These are phyloP conservation scores for Fusarium vanettenii DNA, from an alignment of 2,329 filamentous ascomycete genomes.

Conservation along the genomic window DNA sequence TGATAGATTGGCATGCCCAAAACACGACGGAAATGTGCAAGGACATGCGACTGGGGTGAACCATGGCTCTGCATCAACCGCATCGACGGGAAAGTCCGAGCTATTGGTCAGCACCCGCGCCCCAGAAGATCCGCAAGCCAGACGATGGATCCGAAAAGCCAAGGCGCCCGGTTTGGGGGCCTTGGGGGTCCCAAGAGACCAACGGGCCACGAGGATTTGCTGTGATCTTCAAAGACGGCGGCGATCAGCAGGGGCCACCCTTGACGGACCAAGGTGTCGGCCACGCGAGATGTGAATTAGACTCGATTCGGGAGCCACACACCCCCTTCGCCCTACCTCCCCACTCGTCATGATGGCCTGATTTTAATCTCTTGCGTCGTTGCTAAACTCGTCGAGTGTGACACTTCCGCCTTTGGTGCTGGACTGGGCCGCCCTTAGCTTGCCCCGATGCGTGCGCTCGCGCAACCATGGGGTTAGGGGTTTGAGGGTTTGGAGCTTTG, in stretches of 20 bases:
- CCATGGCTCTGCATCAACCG: constrained; percentile 32
- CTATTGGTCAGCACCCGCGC: constrained; percentile 24
- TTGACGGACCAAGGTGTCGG: constrained; percentile 35
- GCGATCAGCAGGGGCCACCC: constrained; percentile 45
- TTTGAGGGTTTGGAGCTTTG: constrained; percentile 14
- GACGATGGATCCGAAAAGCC: constrained; percentile 19
- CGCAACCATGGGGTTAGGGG: constrained; percentile 29
- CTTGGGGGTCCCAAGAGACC: constrained; percentile 11
- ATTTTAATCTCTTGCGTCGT: constrained; percentile 44
- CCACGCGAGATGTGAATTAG: constrained; percentile 48
- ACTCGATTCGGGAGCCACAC: constrained; percentile 36
- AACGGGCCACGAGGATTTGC: constrained; percentile 42
- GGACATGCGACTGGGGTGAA: constrained; percentile 2
- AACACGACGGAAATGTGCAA: constrained; percentile 9
- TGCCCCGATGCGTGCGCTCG: constrained; percentile 20
- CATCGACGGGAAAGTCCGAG: constrained; percentile 36
- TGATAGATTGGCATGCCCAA: neutral
- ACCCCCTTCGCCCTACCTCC: constrained; percentile 16
- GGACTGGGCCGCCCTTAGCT: constrained; percentile 14
- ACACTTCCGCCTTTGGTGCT: constrained; percentile 32
- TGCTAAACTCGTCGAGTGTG: constrained; percentile 30
- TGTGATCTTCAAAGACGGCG: constrained; percentile 45
- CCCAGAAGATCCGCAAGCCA: constrained; percentile 27
- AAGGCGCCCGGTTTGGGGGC: constrained; percentile 31
- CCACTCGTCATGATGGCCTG: constrained; percentile 44